A percentile compares a stretch with the other conserved stretches of the same genome.
phyloP scores from a whole-genome alignment of 768 basidiomycete genomes.

The Trametopsis cervina region DNA sequence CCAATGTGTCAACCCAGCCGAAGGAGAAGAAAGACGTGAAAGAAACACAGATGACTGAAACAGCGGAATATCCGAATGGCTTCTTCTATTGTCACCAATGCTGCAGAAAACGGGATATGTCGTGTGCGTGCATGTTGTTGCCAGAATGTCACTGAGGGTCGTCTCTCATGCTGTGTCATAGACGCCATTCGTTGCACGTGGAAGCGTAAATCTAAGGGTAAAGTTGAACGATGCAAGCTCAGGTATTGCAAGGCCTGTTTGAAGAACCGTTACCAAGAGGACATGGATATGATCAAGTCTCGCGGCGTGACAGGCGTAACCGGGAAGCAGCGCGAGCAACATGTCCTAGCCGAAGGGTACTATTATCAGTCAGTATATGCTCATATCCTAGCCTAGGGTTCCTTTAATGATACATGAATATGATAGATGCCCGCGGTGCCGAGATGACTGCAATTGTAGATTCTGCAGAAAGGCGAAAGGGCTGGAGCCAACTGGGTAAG shows the following conservation, averaged over 20 bases:
- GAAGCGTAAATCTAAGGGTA: constrained; percentile 15
- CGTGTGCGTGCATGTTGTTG: constrained; percentile 30
- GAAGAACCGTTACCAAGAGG: constrained; percentile 58
- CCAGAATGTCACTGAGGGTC: constrained; percentile 2
- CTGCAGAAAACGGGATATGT: constrained; percentile 47
- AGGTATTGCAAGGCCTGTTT: constrained; percentile 65
- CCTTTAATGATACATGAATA: constrained; percentile 13
- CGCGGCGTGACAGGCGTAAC: constrained; percentile 3
- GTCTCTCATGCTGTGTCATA: constrained; percentile 13
- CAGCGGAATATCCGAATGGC: constrained; percentile 29
- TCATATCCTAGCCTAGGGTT: constrained; percentile 5
- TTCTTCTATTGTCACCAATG: constrained; percentile 69
- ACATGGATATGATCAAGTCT: constrained; percentile 35
- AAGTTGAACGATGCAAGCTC: constrained; percentile 40
- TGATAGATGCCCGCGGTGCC: constrained; percentile 62
- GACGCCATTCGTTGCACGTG: constrained; percentile 34
- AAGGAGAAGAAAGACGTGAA: constrained; percentile 27
- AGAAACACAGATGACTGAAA: constrained; percentile 5
- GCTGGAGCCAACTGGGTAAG: constrained; percentile 52
- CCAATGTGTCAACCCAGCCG: not conserved
- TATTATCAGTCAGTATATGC: constrained; percentile 42
- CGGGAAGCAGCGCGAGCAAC: constrained; percentile 18
- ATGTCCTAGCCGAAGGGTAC: constrained; percentile 30
- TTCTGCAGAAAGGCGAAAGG: constrained; percentile 60
- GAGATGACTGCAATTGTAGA: constrained; percentile 60